These are phyloP conservation scores for Chytriomyces hyalinus DNA, from an alignment of 192 early-diverging fungal species.

Conservation along the genomic window DNA sequence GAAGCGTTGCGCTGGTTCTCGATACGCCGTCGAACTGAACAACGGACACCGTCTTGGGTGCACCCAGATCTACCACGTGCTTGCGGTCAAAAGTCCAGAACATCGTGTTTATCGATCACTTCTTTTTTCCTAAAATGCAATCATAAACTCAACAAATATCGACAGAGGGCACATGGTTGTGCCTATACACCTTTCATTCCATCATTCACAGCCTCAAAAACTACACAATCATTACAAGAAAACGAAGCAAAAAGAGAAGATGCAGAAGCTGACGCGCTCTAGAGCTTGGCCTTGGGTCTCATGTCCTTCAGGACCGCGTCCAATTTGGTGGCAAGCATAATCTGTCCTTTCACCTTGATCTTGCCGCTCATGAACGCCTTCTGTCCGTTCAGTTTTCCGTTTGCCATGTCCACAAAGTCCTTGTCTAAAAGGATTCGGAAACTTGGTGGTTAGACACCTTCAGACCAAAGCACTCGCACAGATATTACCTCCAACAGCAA, in stretches of 20 bases:
- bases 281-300: conserved; percentile 53
- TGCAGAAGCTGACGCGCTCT: neutral
- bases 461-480: neutral
- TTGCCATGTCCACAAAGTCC: conserved; percentile 81
- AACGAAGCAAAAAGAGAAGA: too few relatives aligned
- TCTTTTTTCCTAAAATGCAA: neutral
- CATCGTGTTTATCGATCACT: conserved; percentile 7
- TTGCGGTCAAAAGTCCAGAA: neutral
- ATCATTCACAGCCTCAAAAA: too few relatives aligned
- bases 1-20: neutral
- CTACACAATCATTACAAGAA: too few relatives aligned
- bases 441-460: neutral
- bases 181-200: too few relatives aligned
- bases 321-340: conserved; percentile 59
- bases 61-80: neutral
- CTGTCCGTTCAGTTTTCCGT: conserved; percentile 89
- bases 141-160: neutral
- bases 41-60: neutral
- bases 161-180: too few relatives aligned
- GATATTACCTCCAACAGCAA: conserved; percentile 56
- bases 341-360: conserved; percentile 73
- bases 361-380: conserved; percentile 92
- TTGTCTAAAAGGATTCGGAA: conserved; percentile 53
- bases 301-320: conserved; percentile 54
- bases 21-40: neutral